Percentiles rank a stretch among this genome's conserved stretches.
Conservation (phyloP, 139 green algal species). For the Volvox africanus region DNA sequence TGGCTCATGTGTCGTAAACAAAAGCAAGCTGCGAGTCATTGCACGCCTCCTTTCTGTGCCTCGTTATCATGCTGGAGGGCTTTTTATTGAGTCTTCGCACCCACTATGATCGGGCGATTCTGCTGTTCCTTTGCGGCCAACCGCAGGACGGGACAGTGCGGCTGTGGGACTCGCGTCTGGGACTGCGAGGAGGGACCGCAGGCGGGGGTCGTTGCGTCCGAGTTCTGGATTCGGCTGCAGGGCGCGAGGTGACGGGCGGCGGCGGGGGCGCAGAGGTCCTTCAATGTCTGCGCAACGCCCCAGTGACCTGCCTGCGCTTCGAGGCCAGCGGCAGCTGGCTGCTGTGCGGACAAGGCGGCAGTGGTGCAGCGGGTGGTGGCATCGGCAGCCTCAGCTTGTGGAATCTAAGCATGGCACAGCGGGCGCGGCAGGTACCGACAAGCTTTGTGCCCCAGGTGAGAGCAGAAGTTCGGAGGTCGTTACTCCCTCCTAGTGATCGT, state of each 20-base stretch:
- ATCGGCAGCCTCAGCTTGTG: slow-evolving; percentile 34
- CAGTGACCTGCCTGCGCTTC: slow-evolving; percentile 37
- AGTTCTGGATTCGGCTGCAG: background rate
- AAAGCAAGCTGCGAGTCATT: too few species aligned
- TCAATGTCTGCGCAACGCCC: slow-evolving; percentile 19
- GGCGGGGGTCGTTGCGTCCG: background rate
- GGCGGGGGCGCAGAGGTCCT: background rate
- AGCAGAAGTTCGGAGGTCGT: background rate
- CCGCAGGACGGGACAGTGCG: slow-evolving; percentile 41
- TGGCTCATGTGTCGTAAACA: too few species aligned
- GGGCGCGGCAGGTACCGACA: background rate
- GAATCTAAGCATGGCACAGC: slow-evolving; percentile 22
- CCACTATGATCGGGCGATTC: too few species aligned
- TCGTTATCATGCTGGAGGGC: too few species aligned
- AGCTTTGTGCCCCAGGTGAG: slow-evolving; percentile 41
- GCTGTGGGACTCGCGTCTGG: slow-evolving; percentile 12
- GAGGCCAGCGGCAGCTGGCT: slow-evolving; percentile 42
- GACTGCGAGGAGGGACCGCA: background rate
- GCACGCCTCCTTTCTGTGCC: too few species aligned
- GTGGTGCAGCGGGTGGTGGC: background rate
- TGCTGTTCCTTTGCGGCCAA: too few species aligned
- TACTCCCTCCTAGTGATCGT: too few species aligned
- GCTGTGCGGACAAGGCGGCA: slow-evolving; percentile 19
- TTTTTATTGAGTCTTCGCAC: too few species aligned
- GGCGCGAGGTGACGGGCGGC: background rate